Evolutionary conservation across 345 rosid species (phyloP), one percentile per base, ranked within the genome.

Genomic region (Populus deltoides): DNA sequence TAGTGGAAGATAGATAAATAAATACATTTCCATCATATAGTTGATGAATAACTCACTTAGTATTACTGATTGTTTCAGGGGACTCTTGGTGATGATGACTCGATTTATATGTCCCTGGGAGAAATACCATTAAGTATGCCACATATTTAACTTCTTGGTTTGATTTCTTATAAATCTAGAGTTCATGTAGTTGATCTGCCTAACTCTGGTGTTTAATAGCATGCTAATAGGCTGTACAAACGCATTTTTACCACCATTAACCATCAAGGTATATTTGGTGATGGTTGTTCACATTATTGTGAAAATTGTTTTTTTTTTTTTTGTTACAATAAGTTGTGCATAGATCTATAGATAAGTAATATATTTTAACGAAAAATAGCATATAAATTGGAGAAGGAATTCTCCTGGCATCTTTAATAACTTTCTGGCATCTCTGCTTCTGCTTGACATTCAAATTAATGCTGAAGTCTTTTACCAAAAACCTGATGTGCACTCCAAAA

Each of bases 41-140:
- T 69, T 33, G 68, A 36, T 79, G 68, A 51, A 31, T 81, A 69
- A 77, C 62, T 79, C 39, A 33, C 33, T 11, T 62, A 68, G 27
- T 65, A 74, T 72, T n/a, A 27, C 55, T 74, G 69, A 49, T 74
- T 57, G 61, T 86, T 86, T 83, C 88, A 92, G 97, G 97, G 86
- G 75, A 74, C 87, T 80, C 88, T 92, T 66, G 92, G 82, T 38
- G 96, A 92, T 78, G 99, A 96, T 81, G 99, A 96, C 82, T 86
- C 97, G 0, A 96, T 96, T 75, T 96, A 93, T 83, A 96, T 92
- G 95, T 96, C 99, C 75, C 89, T 96, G 11, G 99, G 92, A 45
- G 99, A 96, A 90, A 93, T 96, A 88, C 97, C 99, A 73, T 81
- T 93, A 83, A 93, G 95, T 91, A 90, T 85, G 93, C 70, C 77